Evolutionary conservation across 768 basidiomycete genomes (phyloP).

Genomic region (Naganishia vishniacii): DNA sequence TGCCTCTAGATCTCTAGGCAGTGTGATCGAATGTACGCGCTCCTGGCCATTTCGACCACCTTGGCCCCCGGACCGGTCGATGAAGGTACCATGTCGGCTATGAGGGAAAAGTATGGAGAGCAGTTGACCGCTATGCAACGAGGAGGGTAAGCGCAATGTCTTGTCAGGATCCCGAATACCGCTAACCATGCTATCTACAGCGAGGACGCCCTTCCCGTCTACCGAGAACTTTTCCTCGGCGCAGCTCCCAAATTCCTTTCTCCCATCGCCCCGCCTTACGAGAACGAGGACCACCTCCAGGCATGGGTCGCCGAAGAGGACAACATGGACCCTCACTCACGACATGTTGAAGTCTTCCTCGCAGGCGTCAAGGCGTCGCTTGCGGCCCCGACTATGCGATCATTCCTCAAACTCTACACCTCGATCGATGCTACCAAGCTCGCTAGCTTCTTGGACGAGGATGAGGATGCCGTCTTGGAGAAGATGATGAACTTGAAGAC

Average conservation of each 20-base stretch:
- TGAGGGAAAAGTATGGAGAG: slow-evolving; percentile 90
- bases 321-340: slow-evolving; percentile 66
- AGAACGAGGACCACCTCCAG: slow-evolving; percentile 63
- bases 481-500: slow-evolving; percentile 97
- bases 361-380: slow-evolving; percentile 69
- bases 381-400: slow-evolving; percentile 76
- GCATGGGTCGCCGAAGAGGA: slow-evolving; percentile 51
- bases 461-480: slow-evolving; percentile 86
- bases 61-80: slow-evolving; percentile 87
- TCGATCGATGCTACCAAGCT: slow-evolving; percentile 86
- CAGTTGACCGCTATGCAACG: slow-evolving; percentile 78
- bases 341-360: slow-evolving; percentile 79
- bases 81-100: slow-evolving; percentile 86
- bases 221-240: slow-evolving; percentile 86
- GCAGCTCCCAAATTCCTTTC: slow-evolving; percentile 96
- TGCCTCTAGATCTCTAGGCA: slow-evolving; percentile 79
- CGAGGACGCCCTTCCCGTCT: slow-evolving; percentile 66
- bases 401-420: slow-evolving; percentile 91
- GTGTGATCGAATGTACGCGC: slow-evolving; percentile 93
- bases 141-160: slow-evolving; percentile 52
- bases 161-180: neutral
- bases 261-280: slow-evolving; percentile 89
- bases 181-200: slow-evolving; percentile 26
- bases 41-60: slow-evolving; percentile 88
- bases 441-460: slow-evolving; percentile 72